Evolutionary conservation across 345 rosid species (phyloP).

Genomic region (Chamaenerion angustifolium): DNA sequence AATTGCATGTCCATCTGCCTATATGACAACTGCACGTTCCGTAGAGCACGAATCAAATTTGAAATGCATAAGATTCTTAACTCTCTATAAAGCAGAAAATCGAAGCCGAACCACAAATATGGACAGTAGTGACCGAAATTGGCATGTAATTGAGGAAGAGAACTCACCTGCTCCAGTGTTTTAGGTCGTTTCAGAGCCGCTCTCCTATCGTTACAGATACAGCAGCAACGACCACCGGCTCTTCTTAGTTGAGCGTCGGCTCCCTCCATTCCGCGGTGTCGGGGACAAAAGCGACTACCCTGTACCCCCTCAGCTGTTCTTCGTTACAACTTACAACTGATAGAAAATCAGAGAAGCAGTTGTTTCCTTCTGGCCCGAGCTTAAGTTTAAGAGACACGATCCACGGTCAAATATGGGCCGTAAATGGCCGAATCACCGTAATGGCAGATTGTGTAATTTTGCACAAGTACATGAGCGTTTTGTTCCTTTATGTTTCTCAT

Average conservation of each 20-base stretch:
- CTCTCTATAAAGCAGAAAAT: not conserved
- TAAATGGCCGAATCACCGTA: too few species aligned
- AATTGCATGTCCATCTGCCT: not conserved
- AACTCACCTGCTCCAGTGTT: constrained; percentile 69
- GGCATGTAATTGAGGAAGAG: too few species aligned
- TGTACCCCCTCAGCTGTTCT: too few species aligned
- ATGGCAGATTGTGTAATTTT: too few species aligned
- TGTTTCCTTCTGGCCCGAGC: too few species aligned
- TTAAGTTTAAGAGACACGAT: too few species aligned
- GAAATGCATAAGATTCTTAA: not conserved
- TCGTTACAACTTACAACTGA: too few species aligned
- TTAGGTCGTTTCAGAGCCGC: constrained; percentile 84
- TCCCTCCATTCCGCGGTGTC: constrained; percentile 22
- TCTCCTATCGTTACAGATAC: constrained; percentile 41
- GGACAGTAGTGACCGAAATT: not conserved
- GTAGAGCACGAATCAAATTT: not conserved
- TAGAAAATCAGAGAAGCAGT: too few species aligned
- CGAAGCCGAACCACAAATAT: not conserved
- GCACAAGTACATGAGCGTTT: too few species aligned
- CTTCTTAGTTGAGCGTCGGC: constrained; percentile 21
- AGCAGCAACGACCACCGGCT: constrained; percentile 21
- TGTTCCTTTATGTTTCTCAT: too few species aligned
- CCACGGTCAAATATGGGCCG: too few species aligned
- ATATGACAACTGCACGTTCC: too few species aligned
- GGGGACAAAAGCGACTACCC: not conserved